A percentile compares a stretch with the other conserved stretches of the same genome.
These are phyloP conservation scores for Exophiala dermatitidis DNA, from an alignment of 2,329 filamentous ascomycete species.

Conservation along the genomic window DNA sequence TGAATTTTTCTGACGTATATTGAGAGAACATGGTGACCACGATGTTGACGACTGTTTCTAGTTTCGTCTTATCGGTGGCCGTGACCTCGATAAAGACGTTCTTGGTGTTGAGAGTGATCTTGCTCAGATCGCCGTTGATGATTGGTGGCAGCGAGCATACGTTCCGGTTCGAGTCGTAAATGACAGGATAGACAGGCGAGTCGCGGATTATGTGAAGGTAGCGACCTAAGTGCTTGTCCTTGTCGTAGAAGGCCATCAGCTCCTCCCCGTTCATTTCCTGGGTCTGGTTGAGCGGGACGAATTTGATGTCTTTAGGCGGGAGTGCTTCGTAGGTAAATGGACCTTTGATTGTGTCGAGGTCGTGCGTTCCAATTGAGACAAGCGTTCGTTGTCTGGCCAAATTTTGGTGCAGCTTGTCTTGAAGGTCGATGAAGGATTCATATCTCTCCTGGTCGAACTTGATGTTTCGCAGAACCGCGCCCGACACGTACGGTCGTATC, in stretches of 20 bases:
- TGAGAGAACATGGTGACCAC: conserved; percentile 95
- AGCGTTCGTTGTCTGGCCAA: conserved; percentile 85
- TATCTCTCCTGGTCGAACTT: conserved; percentile 87
- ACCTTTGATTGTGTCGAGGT: conserved; percentile 84
- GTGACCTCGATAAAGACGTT: conserved; percentile 98
- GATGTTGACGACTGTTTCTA: conserved; percentile 92
- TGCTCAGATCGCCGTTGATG: conserved; percentile 95
- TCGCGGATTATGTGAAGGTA: conserved; percentile 93
- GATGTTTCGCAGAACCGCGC: conserved; percentile 81
- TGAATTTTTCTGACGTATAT: conserved; percentile 82
- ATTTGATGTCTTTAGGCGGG: conserved; percentile 84
- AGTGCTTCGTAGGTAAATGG: conserved; percentile 96
- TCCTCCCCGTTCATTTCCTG: conserved; percentile 80
- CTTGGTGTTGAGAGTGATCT: conserved; percentile 83
- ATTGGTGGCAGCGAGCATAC: conserved; percentile 95
- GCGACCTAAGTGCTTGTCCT: conserved; percentile 82
- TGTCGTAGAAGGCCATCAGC: conserved; percentile 90
- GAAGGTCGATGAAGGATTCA: conserved; percentile 92
- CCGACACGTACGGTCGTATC: conserved; percentile 81
- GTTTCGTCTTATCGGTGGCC: conserved; percentile 89
- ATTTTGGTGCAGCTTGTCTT: conserved; percentile 97
- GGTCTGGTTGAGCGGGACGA: conserved; percentile 82
- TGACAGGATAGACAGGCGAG: conserved; percentile 88
- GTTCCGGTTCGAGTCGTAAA: conserved; percentile 77
- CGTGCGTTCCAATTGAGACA: conserved; percentile 95